Evolutionary conservation across 495 filamentous ascomycete genomes (phyloP).

Genomic region (Hypoxylon crocopeplum): DNA sequence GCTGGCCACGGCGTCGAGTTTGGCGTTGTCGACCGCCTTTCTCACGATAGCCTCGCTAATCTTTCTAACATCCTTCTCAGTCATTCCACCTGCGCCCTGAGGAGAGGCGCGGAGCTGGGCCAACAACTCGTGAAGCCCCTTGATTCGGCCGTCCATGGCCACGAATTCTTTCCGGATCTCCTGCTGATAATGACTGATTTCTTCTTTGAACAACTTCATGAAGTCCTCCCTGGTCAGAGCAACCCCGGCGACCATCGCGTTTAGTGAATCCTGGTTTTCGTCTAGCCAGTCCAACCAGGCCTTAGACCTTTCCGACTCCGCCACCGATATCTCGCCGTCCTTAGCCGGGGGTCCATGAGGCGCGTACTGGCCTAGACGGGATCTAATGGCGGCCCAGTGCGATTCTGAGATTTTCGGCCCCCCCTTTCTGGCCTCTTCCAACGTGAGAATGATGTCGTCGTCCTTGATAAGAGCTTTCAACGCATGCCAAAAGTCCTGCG

Average conservation of each 20-base stretch:
- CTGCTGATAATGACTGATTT: slow-evolving; percentile 22
- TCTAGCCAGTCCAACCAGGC: slow-evolving; percentile 36
- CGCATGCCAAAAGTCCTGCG: slow-evolving; percentile 63
- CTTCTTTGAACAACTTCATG: slow-evolving; percentile 26
- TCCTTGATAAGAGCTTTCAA: slow-evolving; percentile 44
- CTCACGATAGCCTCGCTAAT: slow-evolving; percentile 38
- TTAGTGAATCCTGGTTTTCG: slow-evolving; percentile 44
- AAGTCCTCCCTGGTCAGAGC: slow-evolving; percentile 44
- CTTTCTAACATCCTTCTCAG: slow-evolving; percentile 37
- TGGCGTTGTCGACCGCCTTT: slow-evolving; percentile 43
- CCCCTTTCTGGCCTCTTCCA: slow-evolving; percentile 29
- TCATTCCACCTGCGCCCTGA: background rate
- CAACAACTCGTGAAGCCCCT: slow-evolving; percentile 7
- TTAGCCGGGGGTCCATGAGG: background rate
- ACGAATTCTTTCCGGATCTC: slow-evolving; percentile 38
- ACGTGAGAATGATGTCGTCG: slow-evolving; percentile 43
- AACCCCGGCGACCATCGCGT: slow-evolving; percentile 25
- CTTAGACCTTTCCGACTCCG: no score
- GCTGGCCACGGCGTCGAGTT: slow-evolving; percentile 43
- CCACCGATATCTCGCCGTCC: no score
- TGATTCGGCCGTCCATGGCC: slow-evolving; percentile 29
- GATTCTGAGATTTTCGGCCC: slow-evolving; percentile 36
- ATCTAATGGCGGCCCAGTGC: slow-evolving; percentile 47
- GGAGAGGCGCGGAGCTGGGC: slow-evolving; percentile 6
- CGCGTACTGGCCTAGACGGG: slow-evolving; percentile 31